These are phyloP conservation scores for Exophiala spinifera DNA, from an alignment of 2,329 filamentous ascomycete species.

Conservation along the genomic window DNA sequence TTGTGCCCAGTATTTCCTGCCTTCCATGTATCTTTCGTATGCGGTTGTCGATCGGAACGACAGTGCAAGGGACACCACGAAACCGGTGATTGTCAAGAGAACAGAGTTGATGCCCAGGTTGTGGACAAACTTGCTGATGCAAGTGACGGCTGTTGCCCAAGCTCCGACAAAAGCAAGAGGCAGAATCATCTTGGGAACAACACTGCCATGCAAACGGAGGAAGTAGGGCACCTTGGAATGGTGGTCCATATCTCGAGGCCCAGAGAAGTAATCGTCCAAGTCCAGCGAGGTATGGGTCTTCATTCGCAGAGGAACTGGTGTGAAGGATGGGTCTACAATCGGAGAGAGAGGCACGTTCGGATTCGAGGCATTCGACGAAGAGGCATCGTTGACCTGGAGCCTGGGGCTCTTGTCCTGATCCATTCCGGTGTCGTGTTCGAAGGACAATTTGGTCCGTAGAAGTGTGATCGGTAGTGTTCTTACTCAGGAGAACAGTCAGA, in stretches of 20 bases:
- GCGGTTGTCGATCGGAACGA: slow-evolving; percentile 75
- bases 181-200: slow-evolving; percentile 70
- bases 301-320: slow-evolving; percentile 16
- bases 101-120: slow-evolving; percentile 60
- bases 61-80: slow-evolving; percentile 74
- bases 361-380: slow-evolving; percentile 20
- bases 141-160: slow-evolving; percentile 66
- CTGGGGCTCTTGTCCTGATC: slow-evolving; percentile 16
- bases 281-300: slow-evolving; percentile 39
- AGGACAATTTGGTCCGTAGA: background rate
- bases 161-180: slow-evolving; percentile 60
- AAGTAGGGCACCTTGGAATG: slow-evolving; percentile 77
- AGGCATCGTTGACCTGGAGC: slow-evolving; percentile 21
- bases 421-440: background rate
- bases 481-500: background rate
- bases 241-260: slow-evolving; percentile 64
- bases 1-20: slow-evolving; percentile 61
- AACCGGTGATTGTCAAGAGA: slow-evolving; percentile 73
- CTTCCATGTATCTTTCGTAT: slow-evolving; percentile 67
- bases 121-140: slow-evolving; percentile 49
- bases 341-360: slow-evolving; percentile 15
- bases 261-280: slow-evolving; percentile 60
- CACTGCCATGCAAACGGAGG: slow-evolving; percentile 71
- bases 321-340: slow-evolving; percentile 18
- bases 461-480: too few relatives aligned